phyloP scores from a whole-genome alignment of 169 alveolate genomes.

The Cryptosporidium meleagridis region DNA sequence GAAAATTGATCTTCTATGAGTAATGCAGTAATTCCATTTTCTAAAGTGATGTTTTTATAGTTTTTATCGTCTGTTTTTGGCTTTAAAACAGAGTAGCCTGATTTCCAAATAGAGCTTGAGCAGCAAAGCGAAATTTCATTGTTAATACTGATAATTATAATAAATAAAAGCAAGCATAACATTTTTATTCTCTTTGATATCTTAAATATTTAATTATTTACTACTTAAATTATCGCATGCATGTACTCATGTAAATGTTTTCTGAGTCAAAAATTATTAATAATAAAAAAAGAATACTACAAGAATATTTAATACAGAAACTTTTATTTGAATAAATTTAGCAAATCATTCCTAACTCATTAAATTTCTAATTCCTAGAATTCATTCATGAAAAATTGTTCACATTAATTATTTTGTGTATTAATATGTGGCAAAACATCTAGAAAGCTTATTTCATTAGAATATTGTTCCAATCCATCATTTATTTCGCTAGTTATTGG shows the following conservation, averaged over 20 bases:
- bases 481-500: conserved; percentile 30
- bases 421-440: background rate
- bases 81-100: background rate
- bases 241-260: conserved; percentile 5
- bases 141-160: background rate
- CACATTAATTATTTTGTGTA: background rate
- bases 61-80: conserved; percentile 45
- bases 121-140: conserved; percentile 3
- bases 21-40: conserved; percentile 23
- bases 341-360: background rate
- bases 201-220: background rate
- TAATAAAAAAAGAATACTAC: too few species aligned
- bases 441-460: background rate
- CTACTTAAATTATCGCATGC: background rate
- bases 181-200: conserved; percentile 1
- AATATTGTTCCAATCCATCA: background rate
- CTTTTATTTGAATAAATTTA: background rate
- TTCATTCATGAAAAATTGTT: background rate
- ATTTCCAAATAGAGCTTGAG: conserved; percentile 4
- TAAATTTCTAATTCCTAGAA: background rate
- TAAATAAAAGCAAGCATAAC: conserved; percentile 2
- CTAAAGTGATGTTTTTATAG: conserved; percentile 19
- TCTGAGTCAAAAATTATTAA: background rate
- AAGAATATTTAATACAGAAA: background rate
- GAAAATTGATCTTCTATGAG: conserved; percentile 26